These are phyloP conservation scores for Eucalyptus erythrocorys DNA, from an alignment of 345 rosid genomes.

Conservation along the genomic window DNA sequence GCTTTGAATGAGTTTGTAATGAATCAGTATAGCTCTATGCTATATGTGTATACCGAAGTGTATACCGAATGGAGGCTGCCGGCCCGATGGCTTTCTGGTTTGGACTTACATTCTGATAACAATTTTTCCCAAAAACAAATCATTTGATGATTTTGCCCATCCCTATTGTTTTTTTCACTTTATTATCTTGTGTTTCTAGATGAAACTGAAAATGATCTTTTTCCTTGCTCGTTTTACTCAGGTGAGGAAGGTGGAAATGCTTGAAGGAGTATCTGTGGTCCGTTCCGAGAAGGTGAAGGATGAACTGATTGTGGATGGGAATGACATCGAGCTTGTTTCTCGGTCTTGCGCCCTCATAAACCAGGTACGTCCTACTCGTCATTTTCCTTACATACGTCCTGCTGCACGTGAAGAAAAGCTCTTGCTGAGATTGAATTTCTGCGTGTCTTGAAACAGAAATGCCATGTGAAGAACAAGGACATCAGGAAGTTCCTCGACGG, in stretches of 20 bases:
- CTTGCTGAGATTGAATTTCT: neutral
- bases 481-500: constrained; percentile 65
- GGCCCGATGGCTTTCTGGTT: neutral
- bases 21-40: neutral
- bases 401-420: no score
- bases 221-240: neutral
- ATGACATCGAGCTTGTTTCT: constrained; percentile 28
- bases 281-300: constrained; percentile 33
- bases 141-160: neutral
- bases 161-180: no score
- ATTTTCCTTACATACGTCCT: neutral
- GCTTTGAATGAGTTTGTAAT: no score
- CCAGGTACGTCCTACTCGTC: neutral
- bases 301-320: constrained; percentile 21
- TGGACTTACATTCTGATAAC: neutral
- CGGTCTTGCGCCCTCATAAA: constrained; percentile 27
- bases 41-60: no score
- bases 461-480: constrained; percentile 60
- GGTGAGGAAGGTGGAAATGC: constrained; percentile 38
- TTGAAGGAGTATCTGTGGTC: constrained; percentile 14
- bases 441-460: constrained; percentile 19
- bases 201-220: neutral
- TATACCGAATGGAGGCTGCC: neutral
- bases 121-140: neutral
- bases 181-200: neutral